Base-by-base conservation (phyloP, 345 rosid genomes). In the Draba incana region DNA sequence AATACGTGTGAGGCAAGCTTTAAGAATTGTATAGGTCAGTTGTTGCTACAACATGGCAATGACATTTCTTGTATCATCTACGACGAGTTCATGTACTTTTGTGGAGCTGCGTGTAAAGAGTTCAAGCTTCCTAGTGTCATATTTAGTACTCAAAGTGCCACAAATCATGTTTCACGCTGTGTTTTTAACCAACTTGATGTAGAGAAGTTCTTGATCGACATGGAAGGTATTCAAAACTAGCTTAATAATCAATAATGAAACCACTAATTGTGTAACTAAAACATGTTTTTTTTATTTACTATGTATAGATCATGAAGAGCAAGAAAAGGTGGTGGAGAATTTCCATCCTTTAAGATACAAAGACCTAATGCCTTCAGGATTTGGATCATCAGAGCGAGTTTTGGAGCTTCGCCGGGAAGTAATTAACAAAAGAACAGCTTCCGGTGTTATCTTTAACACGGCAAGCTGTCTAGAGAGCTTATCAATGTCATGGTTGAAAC, bases 61-160 rank as follows among this genome's bases (percentile, higher is more conserved):
- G 64, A 43, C 43, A 59, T 59, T 39, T 31, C 15, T 24, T 57
- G 33, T 39, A 58, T 58, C 63, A 58, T 58, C 47, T 41, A 39
- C 35, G 69, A 68, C 9, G 74, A 75, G 27, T 13, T 52, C 64
- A 47, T 62, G 74, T 75, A 68, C 53, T 68, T 55, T 7, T 68
- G 63, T 75, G 64, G 16, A 16, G 57, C 39, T 60, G 44, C 14
- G 10, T 59, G 61, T 55, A n/a, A 56, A 6, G 64, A 69, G 1
- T 16, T 63, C 3, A 62, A 68, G 70, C 35, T 75, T 47, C 78
- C 55, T 0, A 35, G 20, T 57, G 24, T 69, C 39, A 68, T 75
- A 3, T 68, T 75, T 14, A 49, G 41, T 65, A 55, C 70, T 69
- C 10, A 10, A 9, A 62, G 45, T 62, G 74, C 78, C 13, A 57